Evolutionary conservation across 2,329 filamentous ascomycete genomes (phyloP).

Genomic region (Monosporascus sp.): DNA sequence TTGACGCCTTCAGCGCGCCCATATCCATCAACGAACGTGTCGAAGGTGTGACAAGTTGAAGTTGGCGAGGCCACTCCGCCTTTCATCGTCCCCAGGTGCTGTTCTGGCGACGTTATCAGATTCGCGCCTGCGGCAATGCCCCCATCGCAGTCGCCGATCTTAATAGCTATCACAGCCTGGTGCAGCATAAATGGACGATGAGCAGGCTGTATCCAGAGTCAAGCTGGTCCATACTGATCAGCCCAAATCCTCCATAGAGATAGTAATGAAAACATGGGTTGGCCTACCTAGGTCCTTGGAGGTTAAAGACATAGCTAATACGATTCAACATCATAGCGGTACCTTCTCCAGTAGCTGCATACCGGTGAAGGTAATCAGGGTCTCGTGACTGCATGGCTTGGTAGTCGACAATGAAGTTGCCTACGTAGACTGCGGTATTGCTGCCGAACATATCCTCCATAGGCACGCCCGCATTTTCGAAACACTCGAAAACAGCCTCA

Average conservation of each 20-base stretch:
- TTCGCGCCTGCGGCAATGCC: constrained; percentile 18
- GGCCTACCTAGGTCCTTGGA: constrained; percentile 19
- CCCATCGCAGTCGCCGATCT: constrained; percentile 12
- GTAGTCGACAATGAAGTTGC: constrained; percentile 20
- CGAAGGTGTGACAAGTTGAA: constrained; percentile 33
- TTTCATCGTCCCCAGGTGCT: constrained; percentile 12
- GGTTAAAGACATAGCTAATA: constrained; percentile 28
- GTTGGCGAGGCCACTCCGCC: constrained; percentile 30
- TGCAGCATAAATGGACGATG: constrained; percentile 20
- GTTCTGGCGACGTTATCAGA: constrained; percentile 15
- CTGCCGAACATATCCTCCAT: constrained; percentile 5
- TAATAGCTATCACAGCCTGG: constrained; percentile 10
- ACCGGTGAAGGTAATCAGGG: constrained; percentile 16
- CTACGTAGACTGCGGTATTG: constrained; percentile 17
- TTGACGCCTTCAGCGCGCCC: constrained; percentile 44
- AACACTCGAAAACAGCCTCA: too few relatives aligned
- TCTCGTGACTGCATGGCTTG: constrained; percentile 13
- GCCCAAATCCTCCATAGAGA: background rate
- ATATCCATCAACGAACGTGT: constrained; percentile 43
- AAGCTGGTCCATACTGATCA: constrained; percentile 7
- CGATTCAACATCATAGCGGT: constrained; percentile 25
- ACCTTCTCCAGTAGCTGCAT: constrained; percentile 20
- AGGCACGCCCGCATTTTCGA: background rate
- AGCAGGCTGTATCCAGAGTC: constrained; percentile 27
- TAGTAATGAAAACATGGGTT: background rate